phyloP scores from a whole-genome alignment of 345 rosid genomes.

The Geranium rotundifolium region DNA sequence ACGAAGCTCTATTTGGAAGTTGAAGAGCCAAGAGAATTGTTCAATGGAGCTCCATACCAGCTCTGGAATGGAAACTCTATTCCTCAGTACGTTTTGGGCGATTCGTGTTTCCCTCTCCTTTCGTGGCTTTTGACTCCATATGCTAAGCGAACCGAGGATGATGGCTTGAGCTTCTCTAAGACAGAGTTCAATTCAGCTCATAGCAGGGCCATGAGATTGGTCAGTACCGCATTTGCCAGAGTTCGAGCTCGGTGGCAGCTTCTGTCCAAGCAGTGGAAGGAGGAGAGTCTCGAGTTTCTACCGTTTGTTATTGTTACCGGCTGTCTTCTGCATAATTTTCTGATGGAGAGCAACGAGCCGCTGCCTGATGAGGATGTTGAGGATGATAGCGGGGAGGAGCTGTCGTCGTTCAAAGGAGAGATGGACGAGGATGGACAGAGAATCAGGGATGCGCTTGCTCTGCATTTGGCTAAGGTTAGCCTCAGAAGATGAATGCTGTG shows the following conservation, averaged over 20 bases:
- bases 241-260: constrained; percentile 56
- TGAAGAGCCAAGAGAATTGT: constrained; percentile 30
- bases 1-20: constrained; percentile 31
- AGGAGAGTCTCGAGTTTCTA: constrained; percentile 40
- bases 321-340: constrained; percentile 67
- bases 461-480: constrained; percentile 38
- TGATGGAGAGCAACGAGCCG: constrained; percentile 30
- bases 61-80: constrained; percentile 34
- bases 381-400: constrained; percentile 17
- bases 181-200: constrained; percentile 46
- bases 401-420: constrained; percentile 33
- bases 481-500: constrained; percentile 16
- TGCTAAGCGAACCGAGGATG: constrained; percentile 22
- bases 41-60: constrained; percentile 32
- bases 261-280: constrained; percentile 52
- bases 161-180: constrained; percentile 27
- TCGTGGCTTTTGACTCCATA: constrained; percentile 74
- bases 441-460: constrained; percentile 52
- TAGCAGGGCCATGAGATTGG: constrained; percentile 31
- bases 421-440: constrained; percentile 23
- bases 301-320: constrained; percentile 52
- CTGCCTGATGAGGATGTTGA: constrained; percentile 20
- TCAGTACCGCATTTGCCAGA: constrained; percentile 32
- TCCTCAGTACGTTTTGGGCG: constrained; percentile 53
- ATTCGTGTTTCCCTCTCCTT: constrained; percentile 53